These are phyloP conservation scores for Phalaenopsis equestris DNA, from an alignment of 106 monocot genomes.

Conservation along the genomic window DNA sequence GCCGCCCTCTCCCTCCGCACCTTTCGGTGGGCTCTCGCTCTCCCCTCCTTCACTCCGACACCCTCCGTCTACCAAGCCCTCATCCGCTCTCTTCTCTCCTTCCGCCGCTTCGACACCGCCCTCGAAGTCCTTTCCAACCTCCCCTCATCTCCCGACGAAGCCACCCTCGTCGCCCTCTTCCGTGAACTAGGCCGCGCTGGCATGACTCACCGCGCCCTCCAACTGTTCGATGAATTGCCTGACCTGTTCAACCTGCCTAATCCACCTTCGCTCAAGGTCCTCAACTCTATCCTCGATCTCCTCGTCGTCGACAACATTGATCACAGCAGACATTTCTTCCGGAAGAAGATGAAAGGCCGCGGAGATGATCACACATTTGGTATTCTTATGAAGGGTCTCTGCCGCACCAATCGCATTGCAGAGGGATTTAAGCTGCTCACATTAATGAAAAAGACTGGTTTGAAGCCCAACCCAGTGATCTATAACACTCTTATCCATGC, in stretches of 20 bases:
- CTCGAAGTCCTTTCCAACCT: constrained; percentile 13
- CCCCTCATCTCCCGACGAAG: constrained; percentile 17
- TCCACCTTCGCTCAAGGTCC: constrained; percentile 28
- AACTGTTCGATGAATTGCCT: constrained; percentile 23
- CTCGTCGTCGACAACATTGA: constrained; percentile 57
- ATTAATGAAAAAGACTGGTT: constrained; percentile 22
- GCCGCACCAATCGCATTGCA: constrained; percentile 58
- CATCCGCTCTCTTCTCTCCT: constrained; percentile 16
- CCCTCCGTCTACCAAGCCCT: constrained; percentile 5
- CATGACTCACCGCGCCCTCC: constrained; percentile 15
- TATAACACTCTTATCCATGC: constrained; percentile 66
- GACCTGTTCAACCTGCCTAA: constrained; percentile 5
- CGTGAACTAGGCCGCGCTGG: constrained; percentile 23
- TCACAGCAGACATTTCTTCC: constrained; percentile 44
- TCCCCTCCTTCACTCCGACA: constrained; percentile 8
- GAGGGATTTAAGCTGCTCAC: constrained; percentile 62
- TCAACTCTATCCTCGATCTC: constrained; percentile 48
- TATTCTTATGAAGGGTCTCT: constrained; percentile 79
- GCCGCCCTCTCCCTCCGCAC: constrained; percentile 5
- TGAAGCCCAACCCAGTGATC: constrained; percentile 41
- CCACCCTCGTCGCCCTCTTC: constrained; percentile 29
- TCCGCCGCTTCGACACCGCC: constrained; percentile 13
- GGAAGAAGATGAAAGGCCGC: constrained; percentile 14
- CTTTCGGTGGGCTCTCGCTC: constrained; percentile 11
- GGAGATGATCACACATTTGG: constrained; percentile 47